A percentile compares a stretch with the other conserved stretches of the same genome.
phyloP scores from a whole-genome alignment of 495 filamentous ascomycete species.

The Hypoxylon fragiforme region DNA sequence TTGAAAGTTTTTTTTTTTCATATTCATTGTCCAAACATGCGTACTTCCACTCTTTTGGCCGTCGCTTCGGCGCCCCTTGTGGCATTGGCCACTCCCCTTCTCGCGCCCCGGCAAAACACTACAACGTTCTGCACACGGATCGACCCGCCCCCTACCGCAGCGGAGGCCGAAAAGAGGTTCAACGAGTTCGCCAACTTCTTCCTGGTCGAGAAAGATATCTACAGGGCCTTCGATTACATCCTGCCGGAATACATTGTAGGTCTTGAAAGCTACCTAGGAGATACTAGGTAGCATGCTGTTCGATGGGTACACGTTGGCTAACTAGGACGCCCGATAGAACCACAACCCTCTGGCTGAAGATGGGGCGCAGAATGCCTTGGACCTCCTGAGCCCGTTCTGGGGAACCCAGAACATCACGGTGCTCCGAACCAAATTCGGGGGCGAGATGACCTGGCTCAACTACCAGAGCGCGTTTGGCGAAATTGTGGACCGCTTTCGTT shows the following conservation, averaged over 20 bases:
- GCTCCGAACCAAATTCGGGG: slow-evolving; percentile 36
- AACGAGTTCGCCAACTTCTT: slow-evolving; percentile 42
- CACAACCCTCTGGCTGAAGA: slow-evolving; percentile 45
- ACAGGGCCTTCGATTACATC: slow-evolving; percentile 44
- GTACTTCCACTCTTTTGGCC: slow-evolving; percentile 6
- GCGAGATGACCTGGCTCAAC: slow-evolving; percentile 43
- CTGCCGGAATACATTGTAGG: slow-evolving; percentile 42
- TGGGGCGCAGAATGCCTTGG: slow-evolving; percentile 42
- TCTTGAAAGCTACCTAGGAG: not conserved
- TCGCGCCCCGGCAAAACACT: slow-evolving; percentile 4
- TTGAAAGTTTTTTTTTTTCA: too few species aligned
- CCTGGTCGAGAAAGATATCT: slow-evolving; percentile 42
- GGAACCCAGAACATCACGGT: slow-evolving; percentile 29
- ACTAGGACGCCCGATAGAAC: slow-evolving; percentile 34
- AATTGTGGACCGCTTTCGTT: slow-evolving; percentile 45
- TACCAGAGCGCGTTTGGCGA: slow-evolving; percentile 36
- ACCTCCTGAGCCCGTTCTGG: slow-evolving; percentile 43
- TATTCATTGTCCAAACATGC: slow-evolving; percentile 5
- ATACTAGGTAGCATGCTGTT: not conserved
- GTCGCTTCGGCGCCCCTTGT: slow-evolving; percentile 12
- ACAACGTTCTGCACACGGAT: slow-evolving; percentile 24
- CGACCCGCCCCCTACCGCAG: slow-evolving; percentile 24
- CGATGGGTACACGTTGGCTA: not conserved
- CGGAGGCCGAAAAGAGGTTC: slow-evolving; percentile 35
- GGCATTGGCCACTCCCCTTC: slow-evolving; percentile 3